Percentiles rank a stretch among this genome's conserved stretches.
Conservation (phyloP, 2,329 filamentous ascomycete species). For the Pseudogymnoascus sp. region DNA sequence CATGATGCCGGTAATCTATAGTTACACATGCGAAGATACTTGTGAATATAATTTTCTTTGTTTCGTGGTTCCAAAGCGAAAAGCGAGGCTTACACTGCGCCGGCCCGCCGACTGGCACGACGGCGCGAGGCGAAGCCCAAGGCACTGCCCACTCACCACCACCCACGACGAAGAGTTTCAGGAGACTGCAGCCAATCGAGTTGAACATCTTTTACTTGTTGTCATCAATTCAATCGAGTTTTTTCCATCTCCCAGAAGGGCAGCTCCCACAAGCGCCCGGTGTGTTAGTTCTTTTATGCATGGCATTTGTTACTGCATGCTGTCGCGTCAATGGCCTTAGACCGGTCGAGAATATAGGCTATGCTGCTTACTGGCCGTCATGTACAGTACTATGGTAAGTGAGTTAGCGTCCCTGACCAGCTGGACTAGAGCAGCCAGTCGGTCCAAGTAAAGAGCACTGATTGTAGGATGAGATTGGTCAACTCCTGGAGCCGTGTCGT, state of each 20-base stretch:
- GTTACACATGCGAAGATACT: conserved; percentile 2
- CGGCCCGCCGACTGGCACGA: not conserved
- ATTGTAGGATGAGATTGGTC: not conserved
- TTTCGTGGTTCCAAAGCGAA: not conserved
- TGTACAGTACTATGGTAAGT: not conserved
- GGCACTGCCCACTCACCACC: not conserved
- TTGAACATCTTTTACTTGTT: not conserved
- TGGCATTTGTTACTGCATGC: not conserved
- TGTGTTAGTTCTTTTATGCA: not conserved
- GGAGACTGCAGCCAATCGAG: not conserved
- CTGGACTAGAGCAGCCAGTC: not conserved
- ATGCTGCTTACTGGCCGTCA: not conserved
- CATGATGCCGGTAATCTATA: not conserved
- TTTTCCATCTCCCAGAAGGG: not conserved
- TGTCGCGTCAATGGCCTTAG: not conserved
- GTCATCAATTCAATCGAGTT: not conserved
- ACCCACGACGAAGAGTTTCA: not conserved
- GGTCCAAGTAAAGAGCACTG: not conserved
- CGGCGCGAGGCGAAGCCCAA: not conserved
- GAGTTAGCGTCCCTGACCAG: not conserved
- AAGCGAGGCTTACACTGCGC: not conserved
- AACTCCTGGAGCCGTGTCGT: not conserved
- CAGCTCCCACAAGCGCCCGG: not conserved
- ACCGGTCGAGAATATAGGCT: not conserved
- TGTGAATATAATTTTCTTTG: not conserved